A percentile compares a stretch with the other conserved stretches of the same genome.
Evolutionary conservation across 257 asterid genomes (phyloP).

Genomic region (Gardenia jasminoides): DNA sequence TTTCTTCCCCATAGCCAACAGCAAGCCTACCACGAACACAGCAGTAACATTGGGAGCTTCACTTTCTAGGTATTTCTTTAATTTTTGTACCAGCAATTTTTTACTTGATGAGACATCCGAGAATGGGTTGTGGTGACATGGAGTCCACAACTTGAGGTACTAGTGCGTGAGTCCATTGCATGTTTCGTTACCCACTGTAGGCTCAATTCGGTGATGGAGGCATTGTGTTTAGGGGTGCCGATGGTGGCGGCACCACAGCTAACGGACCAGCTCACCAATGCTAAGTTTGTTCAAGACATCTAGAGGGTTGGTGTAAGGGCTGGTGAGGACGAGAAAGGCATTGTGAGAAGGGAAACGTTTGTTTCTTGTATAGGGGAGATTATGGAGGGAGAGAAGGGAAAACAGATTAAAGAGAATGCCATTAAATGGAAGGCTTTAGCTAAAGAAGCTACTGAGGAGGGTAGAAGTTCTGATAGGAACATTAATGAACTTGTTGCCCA

Average conservation of each 20-base stretch:
- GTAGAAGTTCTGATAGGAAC: constrained; percentile 50
- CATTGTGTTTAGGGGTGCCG: constrained; percentile 51
- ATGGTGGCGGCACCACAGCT: constrained; percentile 64
- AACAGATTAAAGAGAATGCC: constrained; percentile 39
- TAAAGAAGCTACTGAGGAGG: constrained; percentile 39
- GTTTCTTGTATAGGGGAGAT: constrained; percentile 39
- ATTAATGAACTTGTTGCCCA: constrained; percentile 41
- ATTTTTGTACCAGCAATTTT: no score
- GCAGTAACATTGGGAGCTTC: no score
- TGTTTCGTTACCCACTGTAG: constrained; percentile 69
- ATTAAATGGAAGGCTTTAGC: constrained; percentile 48
- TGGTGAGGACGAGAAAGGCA: constrained; percentile 49
- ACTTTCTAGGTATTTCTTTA: no score
- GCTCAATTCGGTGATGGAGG: constrained; percentile 62
- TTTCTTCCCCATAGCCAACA: no score
- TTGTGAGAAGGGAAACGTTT: constrained; percentile 47
- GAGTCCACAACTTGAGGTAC: constrained; percentile 60
- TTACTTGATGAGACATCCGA: constrained; percentile 22
- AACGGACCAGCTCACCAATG: constrained; percentile 61
- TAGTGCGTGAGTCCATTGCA: constrained; percentile 43
- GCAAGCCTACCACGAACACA: no score
- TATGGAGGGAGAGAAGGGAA: constrained; percentile 46
- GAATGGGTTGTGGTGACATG: constrained; percentile 51
- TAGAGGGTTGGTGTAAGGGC: constrained; percentile 58
- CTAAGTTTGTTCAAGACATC: constrained; percentile 49